Conservation (phyloP, 345 rosid species). For the Syzygium aqueum region DNA sequence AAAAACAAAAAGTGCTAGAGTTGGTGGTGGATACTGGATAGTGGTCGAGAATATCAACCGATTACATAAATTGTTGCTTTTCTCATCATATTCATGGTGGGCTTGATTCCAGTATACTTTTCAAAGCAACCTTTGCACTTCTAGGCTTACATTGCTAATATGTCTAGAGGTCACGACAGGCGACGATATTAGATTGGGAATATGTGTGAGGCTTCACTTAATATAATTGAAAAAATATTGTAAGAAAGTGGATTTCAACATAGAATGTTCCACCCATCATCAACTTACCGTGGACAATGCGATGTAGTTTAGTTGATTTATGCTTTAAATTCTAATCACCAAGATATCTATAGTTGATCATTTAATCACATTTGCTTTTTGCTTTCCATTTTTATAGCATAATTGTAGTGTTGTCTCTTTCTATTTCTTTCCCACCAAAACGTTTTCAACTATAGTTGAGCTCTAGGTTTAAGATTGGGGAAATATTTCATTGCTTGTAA, state of each 20-base stretch:
- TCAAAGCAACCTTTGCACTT: background rate
- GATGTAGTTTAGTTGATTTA: background rate
- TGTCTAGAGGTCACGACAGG: background rate
- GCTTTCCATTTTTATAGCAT: background rate
- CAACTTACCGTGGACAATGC: background rate
- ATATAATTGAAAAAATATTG: background rate
- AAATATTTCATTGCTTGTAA: background rate
- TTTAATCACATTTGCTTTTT: background rate
- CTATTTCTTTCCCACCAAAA: background rate
- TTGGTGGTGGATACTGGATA: background rate
- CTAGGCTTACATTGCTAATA: background rate
- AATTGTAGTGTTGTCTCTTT: background rate
- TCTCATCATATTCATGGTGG: background rate
- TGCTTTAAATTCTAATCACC: background rate
- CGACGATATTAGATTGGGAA: background rate
- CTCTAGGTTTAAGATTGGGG: background rate
- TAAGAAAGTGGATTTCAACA: background rate
- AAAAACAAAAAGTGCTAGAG: background rate
- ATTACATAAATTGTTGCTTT: background rate
- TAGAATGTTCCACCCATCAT: background rate
- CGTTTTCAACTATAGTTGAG: background rate
- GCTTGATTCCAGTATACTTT: background rate
- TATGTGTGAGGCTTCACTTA: background rate
- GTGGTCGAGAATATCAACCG: background rate
- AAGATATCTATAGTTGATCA: background rate